Percentiles rank a stretch among this genome's conserved stretches.
Evolutionary conservation across 192 early-diverging fungal species (phyloP).

Genomic region (Gigaspora rosea): DNA sequence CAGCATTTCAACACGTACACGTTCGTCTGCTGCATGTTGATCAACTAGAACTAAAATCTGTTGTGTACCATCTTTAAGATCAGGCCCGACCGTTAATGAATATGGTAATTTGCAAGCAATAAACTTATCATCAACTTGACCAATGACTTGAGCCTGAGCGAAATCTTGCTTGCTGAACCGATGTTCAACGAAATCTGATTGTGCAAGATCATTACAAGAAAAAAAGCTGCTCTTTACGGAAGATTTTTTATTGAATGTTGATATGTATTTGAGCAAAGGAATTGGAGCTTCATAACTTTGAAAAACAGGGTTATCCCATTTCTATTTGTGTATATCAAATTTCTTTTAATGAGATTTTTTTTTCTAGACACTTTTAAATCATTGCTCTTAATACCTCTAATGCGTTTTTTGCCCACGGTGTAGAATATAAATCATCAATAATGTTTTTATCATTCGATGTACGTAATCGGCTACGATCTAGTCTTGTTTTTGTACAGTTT

Average conservation of each 20-base stretch:
- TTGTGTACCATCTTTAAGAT: background rate
- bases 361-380: background rate
- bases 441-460: conserved; percentile 7
- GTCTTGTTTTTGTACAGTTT: background rate
- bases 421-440: background rate
- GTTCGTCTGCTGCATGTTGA: conserved; percentile 83
- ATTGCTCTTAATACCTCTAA: conserved; percentile 22
- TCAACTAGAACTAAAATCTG: conserved; percentile 60
- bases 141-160: conserved; percentile 48
- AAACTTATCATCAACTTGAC: conserved; percentile 71
- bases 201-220: background rate
- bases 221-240: conserved; percentile 37
- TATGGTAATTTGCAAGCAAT: conserved; percentile 49
- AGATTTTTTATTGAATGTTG: background rate
- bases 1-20: conserved; percentile 65
- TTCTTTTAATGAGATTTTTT: too few species aligned
- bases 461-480: conserved; percentile 24
- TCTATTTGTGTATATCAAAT: conserved; percentile 7
- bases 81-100: background rate
- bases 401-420: conserved; percentile 44
- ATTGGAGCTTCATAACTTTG: conserved; percentile 34
- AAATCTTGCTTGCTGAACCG: conserved; percentile 50
- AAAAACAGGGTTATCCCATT: conserved; percentile 40
- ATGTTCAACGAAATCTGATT: conserved; percentile 28
- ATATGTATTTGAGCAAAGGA: conserved; percentile 14